These are phyloP conservation scores for Ilyonectria mors-panacis DNA, from an alignment of 2,329 filamentous ascomycete species.

Conservation along the genomic window DNA sequence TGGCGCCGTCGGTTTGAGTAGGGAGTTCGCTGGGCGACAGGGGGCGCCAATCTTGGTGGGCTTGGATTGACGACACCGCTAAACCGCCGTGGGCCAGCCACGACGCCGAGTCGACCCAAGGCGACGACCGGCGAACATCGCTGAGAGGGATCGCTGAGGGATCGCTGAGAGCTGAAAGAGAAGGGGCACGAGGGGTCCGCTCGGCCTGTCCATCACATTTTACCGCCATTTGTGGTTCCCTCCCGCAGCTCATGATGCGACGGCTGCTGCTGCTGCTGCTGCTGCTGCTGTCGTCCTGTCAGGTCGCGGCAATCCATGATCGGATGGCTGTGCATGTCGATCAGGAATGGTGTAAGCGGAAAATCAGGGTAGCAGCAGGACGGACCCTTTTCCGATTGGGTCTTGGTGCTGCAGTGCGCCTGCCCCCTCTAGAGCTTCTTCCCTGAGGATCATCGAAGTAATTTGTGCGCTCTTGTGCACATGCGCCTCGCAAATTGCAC, in stretches of 20 bases:
- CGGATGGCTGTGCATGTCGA: constrained; percentile 44
- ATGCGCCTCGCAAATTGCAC: constrained; percentile 2
- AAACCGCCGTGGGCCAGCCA: constrained; percentile 2
- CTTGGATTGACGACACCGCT: constrained; percentile 20
- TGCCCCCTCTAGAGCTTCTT: neutral
- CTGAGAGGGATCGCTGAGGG: neutral
- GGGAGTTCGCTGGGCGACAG: constrained; percentile 30
- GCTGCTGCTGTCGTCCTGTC: constrained; percentile 19
- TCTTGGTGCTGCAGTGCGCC: neutral
- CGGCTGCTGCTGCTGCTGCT: constrained; percentile 16
- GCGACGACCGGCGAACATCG: neutral
- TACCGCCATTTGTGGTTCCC: constrained; percentile 15
- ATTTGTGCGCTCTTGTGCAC: constrained; percentile 9
- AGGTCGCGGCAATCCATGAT: constrained; percentile 34
- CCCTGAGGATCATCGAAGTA: neutral
- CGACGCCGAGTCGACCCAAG: neutral
- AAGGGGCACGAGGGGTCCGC: constrained; percentile 6
- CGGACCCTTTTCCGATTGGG: neutral
- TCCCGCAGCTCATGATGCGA: constrained; percentile 8
- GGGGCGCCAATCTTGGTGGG: constrained; percentile 42
- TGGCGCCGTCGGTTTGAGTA: constrained; percentile 34
- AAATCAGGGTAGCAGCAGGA: constrained; percentile 2
- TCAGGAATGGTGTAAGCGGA: constrained; percentile 40
- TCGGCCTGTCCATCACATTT: constrained; percentile 5
- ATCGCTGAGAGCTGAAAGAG: neutral